Conservation (phyloP, 2,329 filamentous ascomycete genomes). For the Parastagonospora avenae region DNA sequence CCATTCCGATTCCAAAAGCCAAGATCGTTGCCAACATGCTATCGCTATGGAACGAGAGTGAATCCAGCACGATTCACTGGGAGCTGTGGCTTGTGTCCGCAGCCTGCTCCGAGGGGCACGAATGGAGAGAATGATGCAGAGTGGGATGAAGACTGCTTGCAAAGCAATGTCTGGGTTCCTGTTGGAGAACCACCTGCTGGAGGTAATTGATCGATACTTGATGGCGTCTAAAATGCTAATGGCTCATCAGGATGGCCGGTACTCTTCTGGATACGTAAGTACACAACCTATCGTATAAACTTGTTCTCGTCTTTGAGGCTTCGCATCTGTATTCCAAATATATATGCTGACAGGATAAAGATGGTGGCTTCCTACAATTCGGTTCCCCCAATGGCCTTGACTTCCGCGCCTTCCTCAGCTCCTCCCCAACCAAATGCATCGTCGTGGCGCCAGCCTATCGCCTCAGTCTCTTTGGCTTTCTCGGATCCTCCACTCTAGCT, state of each 20-base stretch:
- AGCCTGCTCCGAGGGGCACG: slow-evolving; percentile 42
- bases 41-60: slow-evolving; percentile 57
- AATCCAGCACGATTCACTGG: slow-evolving; percentile 55
- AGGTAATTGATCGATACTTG: slow-evolving; percentile 22
- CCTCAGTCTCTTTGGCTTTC: slow-evolving; percentile 62
- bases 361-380: slow-evolving; percentile 63
- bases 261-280: slow-evolving; percentile 61
- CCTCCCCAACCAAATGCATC: slow-evolving; percentile 54
- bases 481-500: slow-evolving; percentile 56
- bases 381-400: slow-evolving; percentile 57
- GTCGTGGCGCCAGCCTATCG: slow-evolving; percentile 63
- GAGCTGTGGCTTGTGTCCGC: slow-evolving; percentile 55
- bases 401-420: slow-evolving; percentile 53
- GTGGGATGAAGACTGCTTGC: slow-evolving; percentile 61
- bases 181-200: slow-evolving; percentile 49
- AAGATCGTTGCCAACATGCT: slow-evolving; percentile 53
- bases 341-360: slow-evolving; percentile 24
- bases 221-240: slow-evolving; percentile 6
- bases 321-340: slow-evolving; percentile 1
- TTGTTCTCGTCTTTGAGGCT: no score
- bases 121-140: slow-evolving; percentile 27
- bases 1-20: slow-evolving; percentile 57
- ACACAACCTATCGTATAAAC: background rate
- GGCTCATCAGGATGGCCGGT: slow-evolving; percentile 59
- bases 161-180: slow-evolving; percentile 62